These are phyloP conservation scores for Huntiella abstrusa DNA, from an alignment of 2,329 filamentous ascomycete species.

Conservation along the genomic window DNA sequence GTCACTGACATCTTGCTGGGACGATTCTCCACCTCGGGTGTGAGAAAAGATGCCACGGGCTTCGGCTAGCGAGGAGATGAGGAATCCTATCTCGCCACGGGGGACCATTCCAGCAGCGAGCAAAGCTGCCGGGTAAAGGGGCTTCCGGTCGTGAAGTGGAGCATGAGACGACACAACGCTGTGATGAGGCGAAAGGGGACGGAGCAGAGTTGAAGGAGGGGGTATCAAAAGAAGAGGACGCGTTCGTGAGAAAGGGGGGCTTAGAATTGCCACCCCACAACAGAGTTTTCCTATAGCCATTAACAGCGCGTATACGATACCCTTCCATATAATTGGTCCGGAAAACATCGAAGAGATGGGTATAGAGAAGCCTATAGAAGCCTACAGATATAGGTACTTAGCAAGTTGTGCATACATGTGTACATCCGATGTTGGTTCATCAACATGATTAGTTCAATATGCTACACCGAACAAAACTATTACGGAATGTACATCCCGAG, in stretches of 20 bases:
- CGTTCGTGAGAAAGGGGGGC: background rate
- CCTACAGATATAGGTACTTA: constrained; percentile 1
- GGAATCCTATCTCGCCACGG: constrained; percentile 44
- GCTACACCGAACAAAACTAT: too few species aligned
- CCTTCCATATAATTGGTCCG: constrained; percentile 47
- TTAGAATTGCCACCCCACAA: constrained; percentile 38
- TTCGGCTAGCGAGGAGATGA: constrained; percentile 53
- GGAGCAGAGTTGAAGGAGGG: too few species aligned
- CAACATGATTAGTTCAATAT: too few species aligned
- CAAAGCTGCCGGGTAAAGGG: too few species aligned
- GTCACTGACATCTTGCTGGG: background rate
- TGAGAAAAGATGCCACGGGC: constrained; percentile 24
- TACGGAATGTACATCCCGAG: background rate
- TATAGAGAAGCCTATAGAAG: constrained; percentile 22
- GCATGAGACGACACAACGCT: too few species aligned
- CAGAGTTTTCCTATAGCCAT: constrained; percentile 46
- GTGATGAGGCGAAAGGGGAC: too few species aligned
- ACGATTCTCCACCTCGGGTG: background rate
- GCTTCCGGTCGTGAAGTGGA: too few species aligned
- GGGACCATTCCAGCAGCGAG: too few species aligned
- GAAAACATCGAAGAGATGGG: constrained; percentile 53
- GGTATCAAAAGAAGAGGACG: too few species aligned
- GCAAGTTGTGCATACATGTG: background rate
- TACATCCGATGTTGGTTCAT: background rate
- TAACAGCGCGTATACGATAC: constrained; percentile 49